These are phyloP conservation scores for Curvularia lunata DNA, from an alignment of 2,329 filamentous ascomycete species.

Conservation along the genomic window DNA sequence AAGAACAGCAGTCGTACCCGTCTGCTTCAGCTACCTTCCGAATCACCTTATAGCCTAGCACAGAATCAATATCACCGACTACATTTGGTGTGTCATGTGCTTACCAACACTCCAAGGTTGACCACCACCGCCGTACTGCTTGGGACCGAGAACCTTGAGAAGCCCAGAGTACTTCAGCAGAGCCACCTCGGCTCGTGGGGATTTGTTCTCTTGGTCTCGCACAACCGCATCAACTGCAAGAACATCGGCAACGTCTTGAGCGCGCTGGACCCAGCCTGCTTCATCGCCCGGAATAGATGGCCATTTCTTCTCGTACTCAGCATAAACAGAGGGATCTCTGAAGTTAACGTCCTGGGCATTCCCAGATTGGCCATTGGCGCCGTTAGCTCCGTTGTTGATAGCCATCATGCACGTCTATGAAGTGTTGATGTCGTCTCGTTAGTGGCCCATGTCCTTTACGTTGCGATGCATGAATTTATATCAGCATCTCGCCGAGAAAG, in stretches of 20 bases:
- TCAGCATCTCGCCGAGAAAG: neutral
- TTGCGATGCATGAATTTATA: constrained; percentile 4
- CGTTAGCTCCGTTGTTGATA: constrained; percentile 22
- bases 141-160: constrained; percentile 58
- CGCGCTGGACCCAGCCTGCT: constrained; percentile 57
- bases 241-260: constrained; percentile 58
- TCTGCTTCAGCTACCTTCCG: constrained; percentile 69
- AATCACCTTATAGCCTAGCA: constrained; percentile 59
- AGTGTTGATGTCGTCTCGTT: neutral
- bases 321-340: constrained; percentile 51
- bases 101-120: constrained; percentile 60
- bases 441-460: neutral
- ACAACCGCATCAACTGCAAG: constrained; percentile 56
- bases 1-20: constrained; percentile 51
- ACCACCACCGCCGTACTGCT: constrained; percentile 60
- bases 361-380: constrained; percentile 11
- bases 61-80: neutral
- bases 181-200: constrained; percentile 58
- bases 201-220: constrained; percentile 60
- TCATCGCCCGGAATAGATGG: constrained; percentile 49
- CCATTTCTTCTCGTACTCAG: constrained; percentile 49
- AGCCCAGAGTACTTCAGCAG: constrained; percentile 61
- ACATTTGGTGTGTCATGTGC: neutral
- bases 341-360: constrained; percentile 22
- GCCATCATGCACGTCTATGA: constrained; percentile 9